A percentile compares a stretch with the other conserved stretches of the same genome.
Evolutionary conservation across 352 stramenopile species (phyloP).

Genomic region (Phytopythium oedochilum): DNA sequence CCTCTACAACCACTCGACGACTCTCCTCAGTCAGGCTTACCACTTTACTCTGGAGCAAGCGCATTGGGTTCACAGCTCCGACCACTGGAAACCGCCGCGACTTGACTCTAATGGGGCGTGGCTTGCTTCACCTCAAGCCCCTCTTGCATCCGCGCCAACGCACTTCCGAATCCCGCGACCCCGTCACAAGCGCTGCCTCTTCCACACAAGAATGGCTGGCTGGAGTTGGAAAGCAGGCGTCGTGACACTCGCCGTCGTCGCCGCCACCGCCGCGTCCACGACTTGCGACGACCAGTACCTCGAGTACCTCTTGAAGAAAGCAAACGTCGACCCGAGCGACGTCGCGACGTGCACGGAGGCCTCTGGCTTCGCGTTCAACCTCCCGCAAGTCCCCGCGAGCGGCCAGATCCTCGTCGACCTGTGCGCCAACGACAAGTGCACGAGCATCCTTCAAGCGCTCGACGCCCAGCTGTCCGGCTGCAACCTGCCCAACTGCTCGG

Average conservation of each 20-base stretch:
- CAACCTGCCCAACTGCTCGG: slow-evolving; percentile 1
- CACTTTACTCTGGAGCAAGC: not conserved
- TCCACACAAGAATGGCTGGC: not conserved
- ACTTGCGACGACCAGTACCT: slow-evolving; percentile 1
- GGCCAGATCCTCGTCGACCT: not conserved
- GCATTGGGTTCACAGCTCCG: not conserved
- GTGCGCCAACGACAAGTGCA: slow-evolving; percentile 2
- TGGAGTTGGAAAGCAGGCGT: not conserved
- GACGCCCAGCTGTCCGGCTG: not conserved
- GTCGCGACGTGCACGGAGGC: not conserved
- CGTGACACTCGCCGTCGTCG: not conserved
- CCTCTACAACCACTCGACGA: not conserved
- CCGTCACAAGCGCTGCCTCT: no score
- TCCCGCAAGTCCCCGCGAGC: not conserved
- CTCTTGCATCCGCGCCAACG: no score
- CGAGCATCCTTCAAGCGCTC: not conserved
- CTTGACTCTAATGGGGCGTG: not conserved
- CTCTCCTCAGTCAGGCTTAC: not conserved
- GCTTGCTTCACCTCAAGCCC: no score
- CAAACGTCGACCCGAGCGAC: not conserved
- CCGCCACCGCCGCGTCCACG: not conserved
- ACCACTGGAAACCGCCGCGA: not conserved
- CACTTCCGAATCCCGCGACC: no score
- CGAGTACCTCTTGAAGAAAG: not conserved
- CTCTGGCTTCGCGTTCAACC: not conserved